Conservation (phyloP, 305 asterid genomes). For the Lippia alba region DNA sequence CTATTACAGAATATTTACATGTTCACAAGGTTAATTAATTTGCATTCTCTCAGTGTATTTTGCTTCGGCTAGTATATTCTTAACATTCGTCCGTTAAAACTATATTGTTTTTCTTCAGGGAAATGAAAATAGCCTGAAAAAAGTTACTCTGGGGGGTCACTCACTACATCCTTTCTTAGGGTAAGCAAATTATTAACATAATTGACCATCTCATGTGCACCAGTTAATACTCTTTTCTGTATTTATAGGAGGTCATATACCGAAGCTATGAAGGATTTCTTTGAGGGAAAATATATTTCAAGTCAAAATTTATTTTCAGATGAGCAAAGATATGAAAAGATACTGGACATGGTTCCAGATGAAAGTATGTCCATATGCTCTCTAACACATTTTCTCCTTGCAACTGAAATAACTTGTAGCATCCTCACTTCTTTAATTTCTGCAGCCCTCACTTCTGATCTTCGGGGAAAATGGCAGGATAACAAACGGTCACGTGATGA, state of each 20-base stretch:
- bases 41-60: conserved; percentile 22
- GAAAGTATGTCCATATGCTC: conserved; percentile 63
- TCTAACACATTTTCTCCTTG: conserved; percentile 23
- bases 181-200: conserved; percentile 53
- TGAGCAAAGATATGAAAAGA: conserved; percentile 79
- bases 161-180: conserved; percentile 85
- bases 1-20: conserved; percentile 83
- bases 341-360: conserved; percentile 89
- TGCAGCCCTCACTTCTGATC: conserved; percentile 86
- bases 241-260: conserved; percentile 77
- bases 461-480: conserved; percentile 78
- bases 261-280: conserved; percentile 67
- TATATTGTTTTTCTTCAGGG: conserved; percentile 58
- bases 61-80: conserved; percentile 10
- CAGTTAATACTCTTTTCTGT: conserved; percentile 18
- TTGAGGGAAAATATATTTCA: conserved; percentile 61
- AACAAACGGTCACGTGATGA: conserved; percentile 75
- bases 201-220: conserved; percentile 18
- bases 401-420: conserved; percentile 27
- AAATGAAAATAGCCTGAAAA: conserved; percentile 74
- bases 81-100: conserved; percentile 19
- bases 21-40: conserved; percentile 68
- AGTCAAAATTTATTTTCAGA: conserved; percentile 71
- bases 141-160: conserved; percentile 60
- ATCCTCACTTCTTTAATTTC: conserved; percentile 28